A percentile compares a stretch with the other conserved stretches of the same genome.
phyloP scores from a whole-genome alignment of 768 basidiomycete species.

The Krasilnikovozyma curviuscula region DNA sequence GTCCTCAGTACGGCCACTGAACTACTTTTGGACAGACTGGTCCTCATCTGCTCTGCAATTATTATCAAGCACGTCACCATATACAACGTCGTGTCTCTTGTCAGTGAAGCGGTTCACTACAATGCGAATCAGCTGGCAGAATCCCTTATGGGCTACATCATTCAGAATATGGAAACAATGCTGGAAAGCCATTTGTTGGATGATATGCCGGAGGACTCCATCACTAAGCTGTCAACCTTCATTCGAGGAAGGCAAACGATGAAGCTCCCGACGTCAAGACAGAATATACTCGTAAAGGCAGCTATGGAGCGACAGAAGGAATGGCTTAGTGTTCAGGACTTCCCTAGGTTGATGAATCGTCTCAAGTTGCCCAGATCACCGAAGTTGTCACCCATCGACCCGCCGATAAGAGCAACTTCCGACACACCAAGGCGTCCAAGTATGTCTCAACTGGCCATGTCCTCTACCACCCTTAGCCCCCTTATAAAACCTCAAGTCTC shows the following conservation, averaged over 20 bases:
- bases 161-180: conserved; percentile 65
- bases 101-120: conserved; percentile 62
- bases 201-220: conserved; percentile 43
- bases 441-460: conserved; percentile 11
- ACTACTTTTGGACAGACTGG: conserved; percentile 64
- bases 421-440: conserved; percentile 18
- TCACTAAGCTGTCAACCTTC: conserved; percentile 47
- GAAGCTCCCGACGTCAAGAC: conserved; percentile 49
- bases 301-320: conserved; percentile 44
- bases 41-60: conserved; percentile 59
- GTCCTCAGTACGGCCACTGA: conserved; percentile 77
- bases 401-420: conserved; percentile 1
- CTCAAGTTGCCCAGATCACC: conserved; percentile 14
- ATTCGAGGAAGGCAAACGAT: conserved; percentile 40
- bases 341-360: conserved; percentile 19
- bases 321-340: conserved; percentile 41
- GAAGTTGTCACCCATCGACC: conserved; percentile 19
- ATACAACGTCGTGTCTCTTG: conserved; percentile 58
- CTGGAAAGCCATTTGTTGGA: conserved; percentile 66
- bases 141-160: conserved; percentile 58
- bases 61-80: conserved; percentile 48
- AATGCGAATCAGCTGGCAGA: conserved; percentile 48
- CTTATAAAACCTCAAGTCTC: conserved; percentile 18
- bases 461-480: conserved; percentile 20
- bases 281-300: conserved; percentile 33